phyloP scores from a whole-genome alignment of 2,329 filamentous ascomycete genomes.

The Colletotrichum melonis region DNA sequence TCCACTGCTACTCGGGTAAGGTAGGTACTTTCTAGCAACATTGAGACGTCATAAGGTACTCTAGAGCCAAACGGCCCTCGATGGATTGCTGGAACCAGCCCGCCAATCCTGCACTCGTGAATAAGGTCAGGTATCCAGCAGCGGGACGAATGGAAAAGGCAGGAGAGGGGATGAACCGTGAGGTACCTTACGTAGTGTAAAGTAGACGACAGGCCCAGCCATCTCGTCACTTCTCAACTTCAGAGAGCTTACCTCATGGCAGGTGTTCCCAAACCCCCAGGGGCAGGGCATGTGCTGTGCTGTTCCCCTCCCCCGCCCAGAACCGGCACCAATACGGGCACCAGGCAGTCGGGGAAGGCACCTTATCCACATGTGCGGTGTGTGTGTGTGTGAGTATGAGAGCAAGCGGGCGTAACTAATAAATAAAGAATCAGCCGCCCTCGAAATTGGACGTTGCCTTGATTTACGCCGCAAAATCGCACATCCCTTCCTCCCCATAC shows the following conservation, averaged over 20 bases:
- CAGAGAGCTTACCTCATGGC: constrained; percentile 6
- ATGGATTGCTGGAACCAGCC: constrained; percentile 23
- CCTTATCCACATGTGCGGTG: background rate
- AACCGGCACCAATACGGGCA: background rate
- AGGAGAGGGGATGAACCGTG: background rate
- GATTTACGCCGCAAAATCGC: background rate
- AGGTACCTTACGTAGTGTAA: too few species aligned
- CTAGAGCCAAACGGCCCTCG: constrained; percentile 30
- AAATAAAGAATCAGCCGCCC: background rate
- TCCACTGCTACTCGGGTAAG: background rate
- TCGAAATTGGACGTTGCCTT: background rate
- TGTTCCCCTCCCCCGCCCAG: background rate
- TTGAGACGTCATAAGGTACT: constrained; percentile 26
- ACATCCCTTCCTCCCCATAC: background rate
- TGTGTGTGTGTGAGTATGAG: background rate
- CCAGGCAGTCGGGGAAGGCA: background rate
- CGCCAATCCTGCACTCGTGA: constrained; percentile 21
- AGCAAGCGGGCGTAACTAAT: background rate
- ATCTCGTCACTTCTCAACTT: constrained; percentile 28
- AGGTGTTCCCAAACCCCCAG: background rate
- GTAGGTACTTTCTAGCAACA: background rate
- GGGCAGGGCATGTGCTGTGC: constrained; percentile 5
- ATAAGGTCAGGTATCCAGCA: background rate
- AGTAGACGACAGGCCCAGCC: constrained; percentile 2
- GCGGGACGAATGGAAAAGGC: background rate